phyloP scores from a whole-genome alignment of 805 yeast species.

The Spathaspora gorwiae region DNA sequence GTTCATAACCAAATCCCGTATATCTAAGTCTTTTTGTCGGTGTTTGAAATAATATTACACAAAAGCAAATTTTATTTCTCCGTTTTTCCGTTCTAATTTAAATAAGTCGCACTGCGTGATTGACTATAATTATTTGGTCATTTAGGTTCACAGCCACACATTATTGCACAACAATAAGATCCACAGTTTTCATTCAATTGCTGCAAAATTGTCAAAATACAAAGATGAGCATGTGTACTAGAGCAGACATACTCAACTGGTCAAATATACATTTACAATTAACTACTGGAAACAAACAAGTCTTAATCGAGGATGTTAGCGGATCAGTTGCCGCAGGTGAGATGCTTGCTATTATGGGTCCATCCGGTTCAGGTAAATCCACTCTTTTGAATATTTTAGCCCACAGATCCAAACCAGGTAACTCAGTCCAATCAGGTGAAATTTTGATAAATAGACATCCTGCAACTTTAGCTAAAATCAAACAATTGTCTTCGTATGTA shows the following conservation, averaged over 20 bases:
- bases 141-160: too few relatives aligned
- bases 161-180: too few relatives aligned
- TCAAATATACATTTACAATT: constrained; percentile 1
- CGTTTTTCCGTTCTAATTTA: not conserved
- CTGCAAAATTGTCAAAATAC: too few relatives aligned
- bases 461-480: not conserved
- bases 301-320: constrained; percentile 17
- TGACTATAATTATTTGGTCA: too few relatives aligned
- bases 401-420: constrained; percentile 43
- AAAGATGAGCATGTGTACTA: not conserved
- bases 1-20: not conserved
- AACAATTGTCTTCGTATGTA: constrained; percentile 13
- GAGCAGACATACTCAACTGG: constrained; percentile 2
- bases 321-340: constrained; percentile 24
- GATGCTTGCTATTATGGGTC: constrained; percentile 39
- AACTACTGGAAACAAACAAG: not conserved
- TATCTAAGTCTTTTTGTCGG: too few relatives aligned
- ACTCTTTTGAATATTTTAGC: constrained; percentile 41
- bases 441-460: constrained; percentile 3
- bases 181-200: too few relatives aligned
- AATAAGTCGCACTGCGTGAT: too few relatives aligned
- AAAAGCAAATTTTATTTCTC: not conserved
- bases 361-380: constrained; percentile 40
- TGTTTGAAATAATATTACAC: not conserved
- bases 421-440: constrained; percentile 3